These are phyloP conservation scores for Claviceps arundinis DNA, from an alignment of 2,329 filamentous ascomycete species.

Conservation along the genomic window DNA sequence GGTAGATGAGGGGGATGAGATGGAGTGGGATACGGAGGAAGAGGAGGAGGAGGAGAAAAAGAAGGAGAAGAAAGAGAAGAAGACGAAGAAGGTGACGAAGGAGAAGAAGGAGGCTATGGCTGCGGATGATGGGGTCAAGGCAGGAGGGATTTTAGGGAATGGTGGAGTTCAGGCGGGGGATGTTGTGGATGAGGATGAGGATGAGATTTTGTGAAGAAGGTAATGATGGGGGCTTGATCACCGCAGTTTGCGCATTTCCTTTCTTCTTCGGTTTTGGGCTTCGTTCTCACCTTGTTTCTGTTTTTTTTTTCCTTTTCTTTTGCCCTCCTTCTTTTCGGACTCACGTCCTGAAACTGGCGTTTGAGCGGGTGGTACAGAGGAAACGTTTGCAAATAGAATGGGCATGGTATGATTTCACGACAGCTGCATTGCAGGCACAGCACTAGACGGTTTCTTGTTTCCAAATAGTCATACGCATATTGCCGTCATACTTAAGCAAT, in stretches of 20 bases:
- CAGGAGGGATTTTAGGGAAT: too few species aligned
- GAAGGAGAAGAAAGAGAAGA: constrained; percentile 11
- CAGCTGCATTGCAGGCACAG: neutral
- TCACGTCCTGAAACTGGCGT: neutral
- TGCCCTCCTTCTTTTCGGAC: neutral
- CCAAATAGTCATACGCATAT: neutral
- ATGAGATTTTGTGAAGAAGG: neutral
- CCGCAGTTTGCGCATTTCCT: neutral
- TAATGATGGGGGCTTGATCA: neutral
- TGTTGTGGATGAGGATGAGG: constrained; percentile 2
- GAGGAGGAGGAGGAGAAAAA: constrained; percentile 20
- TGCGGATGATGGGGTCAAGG: neutral
- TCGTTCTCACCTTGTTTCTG: neutral
- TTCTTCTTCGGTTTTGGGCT: neutral
- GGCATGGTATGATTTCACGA: neutral
- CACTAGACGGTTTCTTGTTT: neutral
- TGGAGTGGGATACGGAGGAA: constrained; percentile 19
- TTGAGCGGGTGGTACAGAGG: neutral
- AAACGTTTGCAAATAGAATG: neutral
- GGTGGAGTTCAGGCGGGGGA: neutral
- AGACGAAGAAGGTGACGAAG: constrained; percentile 10
- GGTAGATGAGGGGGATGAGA: constrained; percentile 14
- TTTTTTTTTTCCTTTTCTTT: neutral
- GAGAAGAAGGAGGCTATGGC: constrained; percentile 21
- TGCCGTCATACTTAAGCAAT: neutral